These are phyloP conservation scores for Exophiala mesophila DNA, from an alignment of 2,329 filamentous ascomycete genomes.

Conservation along the genomic window DNA sequence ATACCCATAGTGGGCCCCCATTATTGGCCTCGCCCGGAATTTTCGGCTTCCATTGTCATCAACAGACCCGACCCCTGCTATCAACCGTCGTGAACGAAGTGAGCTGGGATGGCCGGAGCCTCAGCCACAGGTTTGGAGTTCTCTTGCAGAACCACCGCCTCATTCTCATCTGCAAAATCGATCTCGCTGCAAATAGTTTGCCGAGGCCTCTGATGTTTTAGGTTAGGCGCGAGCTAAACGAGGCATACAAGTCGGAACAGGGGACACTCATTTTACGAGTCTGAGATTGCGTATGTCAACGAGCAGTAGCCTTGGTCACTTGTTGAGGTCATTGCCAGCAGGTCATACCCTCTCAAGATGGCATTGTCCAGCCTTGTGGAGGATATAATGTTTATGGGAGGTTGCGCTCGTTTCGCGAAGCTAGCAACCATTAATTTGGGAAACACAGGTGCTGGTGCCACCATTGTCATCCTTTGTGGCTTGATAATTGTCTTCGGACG, in stretches of 20 bases:
- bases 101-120: too few relatives aligned
- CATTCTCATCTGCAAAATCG: too few relatives aligned
- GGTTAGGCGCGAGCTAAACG: neutral
- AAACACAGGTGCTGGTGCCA: neutral
- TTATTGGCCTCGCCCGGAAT: neutral
- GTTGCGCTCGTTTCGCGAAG: neutral
- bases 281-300: too few relatives aligned
- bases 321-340: neutral
- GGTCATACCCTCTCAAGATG: neutral
- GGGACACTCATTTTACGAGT: neutral
- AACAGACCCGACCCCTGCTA: neutral
- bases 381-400: neutral
- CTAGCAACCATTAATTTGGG: neutral
- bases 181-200: too few relatives aligned
- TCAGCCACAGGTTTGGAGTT: too few relatives aligned
- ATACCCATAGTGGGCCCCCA: too few relatives aligned
- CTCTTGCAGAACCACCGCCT: too few relatives aligned
- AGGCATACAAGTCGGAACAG: neutral
- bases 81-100: too few relatives aligned
- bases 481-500: neutral
- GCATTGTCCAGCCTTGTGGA: neutral
- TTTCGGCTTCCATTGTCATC: neutral
- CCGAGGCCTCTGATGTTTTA: too few relatives aligned
- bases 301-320: neutral
- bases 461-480: neutral